A percentile compares a stretch with the other conserved stretches of the same genome.
phyloP scores from a whole-genome alignment of 2,329 filamentous ascomycete species.

The Achaetomium macrosporum region DNA sequence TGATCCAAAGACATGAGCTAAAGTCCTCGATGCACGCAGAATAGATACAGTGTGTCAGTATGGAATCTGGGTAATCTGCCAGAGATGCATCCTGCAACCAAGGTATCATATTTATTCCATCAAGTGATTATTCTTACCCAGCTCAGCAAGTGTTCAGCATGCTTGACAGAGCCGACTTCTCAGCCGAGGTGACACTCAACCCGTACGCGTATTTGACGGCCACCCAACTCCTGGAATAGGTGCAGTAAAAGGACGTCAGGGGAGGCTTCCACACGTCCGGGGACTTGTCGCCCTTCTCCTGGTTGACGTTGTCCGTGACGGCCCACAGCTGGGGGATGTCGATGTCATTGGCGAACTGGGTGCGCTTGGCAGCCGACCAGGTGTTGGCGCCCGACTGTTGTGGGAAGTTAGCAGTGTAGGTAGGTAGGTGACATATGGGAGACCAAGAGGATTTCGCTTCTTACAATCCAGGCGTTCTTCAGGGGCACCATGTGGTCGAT shows the following conservation, averaged over 20 bases:
- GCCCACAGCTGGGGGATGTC: constrained; percentile 70
- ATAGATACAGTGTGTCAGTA: no score
- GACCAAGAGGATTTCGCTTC: constrained; percentile 20
- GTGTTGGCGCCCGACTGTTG: constrained; percentile 63
- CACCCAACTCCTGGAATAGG: constrained; percentile 71
- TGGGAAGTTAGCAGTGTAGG: no score
- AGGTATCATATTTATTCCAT: no score
- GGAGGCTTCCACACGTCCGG: constrained; percentile 75
- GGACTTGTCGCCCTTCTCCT: constrained; percentile 64
- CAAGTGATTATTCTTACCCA: no score
- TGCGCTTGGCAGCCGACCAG: constrained; percentile 64
- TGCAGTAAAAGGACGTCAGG: constrained; percentile 65
- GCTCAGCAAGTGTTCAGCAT: constrained; percentile 58
- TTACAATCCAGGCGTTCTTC: constrained; percentile 70
- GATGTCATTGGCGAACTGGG: constrained; percentile 72
- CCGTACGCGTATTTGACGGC: constrained; percentile 69
- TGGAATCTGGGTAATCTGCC: no score
- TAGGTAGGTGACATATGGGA: no score
- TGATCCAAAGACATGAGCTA: no score
- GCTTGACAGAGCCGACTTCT: constrained; percentile 60
- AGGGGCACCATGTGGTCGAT: constrained; percentile 82
- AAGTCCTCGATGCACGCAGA: no score
- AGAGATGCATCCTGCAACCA: no score
- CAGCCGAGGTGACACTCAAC: constrained; percentile 62
- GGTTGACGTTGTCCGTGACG: constrained; percentile 72